These are phyloP conservation scores for Misopates orontium DNA, from an alignment of 257 asterid species.

Conservation along the genomic window DNA sequence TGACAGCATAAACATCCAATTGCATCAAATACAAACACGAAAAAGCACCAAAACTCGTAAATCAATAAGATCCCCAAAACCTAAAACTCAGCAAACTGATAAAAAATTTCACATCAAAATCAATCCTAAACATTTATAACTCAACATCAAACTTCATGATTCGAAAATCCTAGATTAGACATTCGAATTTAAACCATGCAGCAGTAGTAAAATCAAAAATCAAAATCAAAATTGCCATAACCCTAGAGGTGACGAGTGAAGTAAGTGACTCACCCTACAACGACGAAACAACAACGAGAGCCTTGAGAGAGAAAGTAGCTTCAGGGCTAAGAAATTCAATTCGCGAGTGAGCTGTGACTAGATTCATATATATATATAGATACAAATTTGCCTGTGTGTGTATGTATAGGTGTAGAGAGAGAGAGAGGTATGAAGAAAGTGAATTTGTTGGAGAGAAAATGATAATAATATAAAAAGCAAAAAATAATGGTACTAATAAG, in stretches of 20 bases:
- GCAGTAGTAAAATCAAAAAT: neutral
- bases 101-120: neutral
- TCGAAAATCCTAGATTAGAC: neutral
- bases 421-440: neutral
- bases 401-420: conserved; percentile 2
- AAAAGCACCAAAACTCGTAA: neutral
- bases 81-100: neutral
- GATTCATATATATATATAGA: neutral
- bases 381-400: neutral
- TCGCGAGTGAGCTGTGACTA: neutral
- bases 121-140: neutral
- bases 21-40: neutral
- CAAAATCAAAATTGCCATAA: neutral
- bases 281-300: neutral
- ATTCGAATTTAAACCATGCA: neutral
- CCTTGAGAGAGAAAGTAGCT: neutral
- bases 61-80: conserved; percentile 1
- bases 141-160: neutral
- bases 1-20: neutral
- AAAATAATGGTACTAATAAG: neutral
- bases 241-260: neutral
- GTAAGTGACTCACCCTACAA: neutral
- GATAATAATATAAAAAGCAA: neutral
- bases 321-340: neutral
- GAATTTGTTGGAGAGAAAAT: neutral